Evolutionary conservation across 139 green algal species (phyloP).

Genomic region (Diplosphaera chodatii): DNA sequence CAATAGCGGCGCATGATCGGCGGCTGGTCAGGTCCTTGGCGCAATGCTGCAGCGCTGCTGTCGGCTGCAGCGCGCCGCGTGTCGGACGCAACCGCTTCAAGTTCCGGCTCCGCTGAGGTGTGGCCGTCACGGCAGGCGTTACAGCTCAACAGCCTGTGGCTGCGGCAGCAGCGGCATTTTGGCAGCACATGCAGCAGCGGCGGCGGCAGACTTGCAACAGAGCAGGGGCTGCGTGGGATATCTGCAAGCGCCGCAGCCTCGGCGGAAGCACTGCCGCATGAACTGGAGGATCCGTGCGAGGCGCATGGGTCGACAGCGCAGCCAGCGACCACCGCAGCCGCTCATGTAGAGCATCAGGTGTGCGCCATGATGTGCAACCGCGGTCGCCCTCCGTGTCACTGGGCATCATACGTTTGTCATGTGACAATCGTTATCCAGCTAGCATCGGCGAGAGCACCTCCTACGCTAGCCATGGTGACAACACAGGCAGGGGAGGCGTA

Average conservation of each 20-base stretch:
- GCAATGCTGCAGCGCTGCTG: neutral
- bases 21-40: neutral
- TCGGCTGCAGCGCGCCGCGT: too few species aligned
- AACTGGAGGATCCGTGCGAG: neutral
- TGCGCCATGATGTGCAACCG: too few species aligned
- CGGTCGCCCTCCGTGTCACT: too few species aligned
- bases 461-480: too few species aligned
- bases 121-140: neutral
- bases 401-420: too few species aligned
- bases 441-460: too few species aligned
- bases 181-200: neutral
- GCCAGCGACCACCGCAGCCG: too few species aligned
- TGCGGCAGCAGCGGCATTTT: neutral
- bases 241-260: neutral
- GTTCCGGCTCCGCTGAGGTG: neutral
- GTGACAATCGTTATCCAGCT: too few species aligned
- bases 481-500: slow-evolving; percentile 11
- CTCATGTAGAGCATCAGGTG: too few species aligned
- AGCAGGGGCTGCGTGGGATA: too few species aligned
- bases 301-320: too few species aligned
- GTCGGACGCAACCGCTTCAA: neutral
- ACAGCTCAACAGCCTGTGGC: neutral
- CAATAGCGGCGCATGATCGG: neutral
- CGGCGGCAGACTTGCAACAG: too few species aligned
- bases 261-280: neutral